Evolutionary conservation across 139 green algal species (phyloP).

Genomic region (Trebouxia sp.): DNA sequence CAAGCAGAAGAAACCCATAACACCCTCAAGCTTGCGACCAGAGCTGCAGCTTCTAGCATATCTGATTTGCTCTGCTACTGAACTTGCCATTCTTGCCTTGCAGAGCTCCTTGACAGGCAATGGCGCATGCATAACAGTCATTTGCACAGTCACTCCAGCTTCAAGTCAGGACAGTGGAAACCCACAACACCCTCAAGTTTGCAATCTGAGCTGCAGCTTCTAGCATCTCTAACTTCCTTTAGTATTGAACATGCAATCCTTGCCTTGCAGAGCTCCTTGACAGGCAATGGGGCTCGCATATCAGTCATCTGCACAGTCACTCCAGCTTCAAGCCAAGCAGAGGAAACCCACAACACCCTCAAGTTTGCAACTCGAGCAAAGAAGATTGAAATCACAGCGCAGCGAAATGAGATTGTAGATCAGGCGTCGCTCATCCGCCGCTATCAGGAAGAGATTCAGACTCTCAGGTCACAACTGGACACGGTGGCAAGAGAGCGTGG

Average conservation of each 20-base stretch:
- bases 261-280: constrained; percentile 58
- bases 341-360: constrained; percentile 98
- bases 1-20: constrained; percentile 94
- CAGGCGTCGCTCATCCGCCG: constrained; percentile 77
- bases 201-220: constrained; percentile 91
- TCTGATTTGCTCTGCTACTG: neutral
- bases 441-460: constrained; percentile 82
- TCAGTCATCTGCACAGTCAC: constrained; percentile 91
- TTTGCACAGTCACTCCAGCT: constrained; percentile 91
- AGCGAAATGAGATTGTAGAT: constrained; percentile 79
- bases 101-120: constrained; percentile 62
- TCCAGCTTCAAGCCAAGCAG: constrained; percentile 75
- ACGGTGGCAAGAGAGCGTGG: constrained; percentile 45
- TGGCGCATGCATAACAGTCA: constrained; percentile 71
- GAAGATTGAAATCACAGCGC: constrained; percentile 55
- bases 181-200: constrained; percentile 98
- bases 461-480: constrained; percentile 80
- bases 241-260: constrained; percentile 27
- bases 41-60: neutral
- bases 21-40: neutral
- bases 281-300: constrained; percentile 70
- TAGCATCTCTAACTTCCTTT: too few relatives aligned
- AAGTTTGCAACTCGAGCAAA: constrained; percentile 96
- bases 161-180: constrained; percentile 86
- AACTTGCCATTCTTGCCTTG: constrained; percentile 86